Evolutionary conservation across 768 basidiomycete species (phyloP).

Genomic region (Tylopilus vinaceipallidus): DNA sequence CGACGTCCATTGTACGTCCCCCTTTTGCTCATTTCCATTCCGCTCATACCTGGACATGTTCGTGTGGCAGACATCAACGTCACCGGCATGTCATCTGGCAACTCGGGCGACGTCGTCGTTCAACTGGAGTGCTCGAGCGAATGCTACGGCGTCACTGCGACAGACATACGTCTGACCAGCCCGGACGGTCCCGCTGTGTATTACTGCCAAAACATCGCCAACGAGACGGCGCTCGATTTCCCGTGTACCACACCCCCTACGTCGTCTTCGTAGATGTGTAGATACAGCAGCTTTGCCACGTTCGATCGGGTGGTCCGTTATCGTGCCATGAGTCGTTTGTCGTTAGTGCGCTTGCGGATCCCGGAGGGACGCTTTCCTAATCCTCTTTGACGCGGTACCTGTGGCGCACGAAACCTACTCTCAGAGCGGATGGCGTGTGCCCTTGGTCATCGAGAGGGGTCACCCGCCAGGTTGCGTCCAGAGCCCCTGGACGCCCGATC

Average conservation of each 20-base stretch:
- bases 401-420: too few species aligned
- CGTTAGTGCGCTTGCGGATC: too few species aligned
- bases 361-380: too few species aligned
- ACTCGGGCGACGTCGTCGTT: slow-evolving; percentile 37
- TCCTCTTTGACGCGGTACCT: too few species aligned
- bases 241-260: slow-evolving; percentile 20
- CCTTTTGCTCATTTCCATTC: not conserved
- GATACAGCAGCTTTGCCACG: too few species aligned
- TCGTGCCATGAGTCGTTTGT: too few species aligned
- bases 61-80: slow-evolving; percentile 35
- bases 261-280: not conserved
- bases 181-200: slow-evolving; percentile 34
- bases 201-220: slow-evolving; percentile 37
- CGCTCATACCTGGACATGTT: not conserved
- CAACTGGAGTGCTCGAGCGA: slow-evolving; percentile 40
- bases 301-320: too few species aligned
- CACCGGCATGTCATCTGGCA: slow-evolving; percentile 43
- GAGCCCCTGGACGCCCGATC: too few species aligned
- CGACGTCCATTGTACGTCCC: slow-evolving; percentile 37
- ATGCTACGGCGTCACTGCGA: slow-evolving; percentile 39
- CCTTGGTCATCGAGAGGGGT: too few species aligned
- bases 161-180: slow-evolving; percentile 20
- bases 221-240: slow-evolving; percentile 30
- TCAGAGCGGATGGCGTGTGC: too few species aligned
- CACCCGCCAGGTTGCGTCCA: too few species aligned